These are phyloP conservation scores for Osmanthus fragrans DNA, from an alignment of 257 asterid genomes.

Conservation along the genomic window DNA sequence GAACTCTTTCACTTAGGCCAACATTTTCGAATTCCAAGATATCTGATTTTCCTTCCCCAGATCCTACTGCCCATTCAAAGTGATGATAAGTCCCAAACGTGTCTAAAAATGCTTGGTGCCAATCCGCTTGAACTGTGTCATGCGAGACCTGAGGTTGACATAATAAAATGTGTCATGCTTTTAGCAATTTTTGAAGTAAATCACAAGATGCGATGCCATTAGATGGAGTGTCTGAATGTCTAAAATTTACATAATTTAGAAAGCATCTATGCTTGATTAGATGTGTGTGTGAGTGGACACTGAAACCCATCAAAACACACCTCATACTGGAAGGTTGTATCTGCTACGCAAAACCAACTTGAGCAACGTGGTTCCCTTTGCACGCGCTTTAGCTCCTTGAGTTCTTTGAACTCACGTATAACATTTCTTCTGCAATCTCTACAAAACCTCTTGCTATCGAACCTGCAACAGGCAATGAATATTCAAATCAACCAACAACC, in stretches of 20 bases:
- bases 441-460: conserved; percentile 96
- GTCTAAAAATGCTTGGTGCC: conserved; percentile 84
- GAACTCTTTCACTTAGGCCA: conserved; percentile 80
- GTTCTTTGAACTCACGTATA: conserved; percentile 94
- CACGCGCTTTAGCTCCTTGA: conserved; percentile 89
- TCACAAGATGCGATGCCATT: conserved; percentile 1
- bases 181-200: conserved; percentile 16
- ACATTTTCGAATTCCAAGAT: conserved; percentile 88
- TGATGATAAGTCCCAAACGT: conserved; percentile 71
- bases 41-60: conserved; percentile 93
- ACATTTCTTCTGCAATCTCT: conserved; percentile 99
- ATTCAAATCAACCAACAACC: background rate
- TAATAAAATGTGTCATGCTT: conserved; percentile 29
- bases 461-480: conserved; percentile 53
- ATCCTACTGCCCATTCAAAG: conserved; percentile 98
- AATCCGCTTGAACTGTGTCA: conserved; percentile 87
- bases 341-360: conserved; percentile 94
- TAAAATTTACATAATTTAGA: background rate
- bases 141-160: conserved; percentile 70
- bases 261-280: background rate
- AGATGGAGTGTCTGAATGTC: conserved; percentile 20
- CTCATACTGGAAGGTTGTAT: conserved; percentile 92
- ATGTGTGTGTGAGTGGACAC: background rate
- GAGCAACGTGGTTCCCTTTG: conserved; percentile 86
- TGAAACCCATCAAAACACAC: conserved; percentile 37